Conservation (phyloP, 257 asterid species). For the Lycium ferocissimum region DNA sequence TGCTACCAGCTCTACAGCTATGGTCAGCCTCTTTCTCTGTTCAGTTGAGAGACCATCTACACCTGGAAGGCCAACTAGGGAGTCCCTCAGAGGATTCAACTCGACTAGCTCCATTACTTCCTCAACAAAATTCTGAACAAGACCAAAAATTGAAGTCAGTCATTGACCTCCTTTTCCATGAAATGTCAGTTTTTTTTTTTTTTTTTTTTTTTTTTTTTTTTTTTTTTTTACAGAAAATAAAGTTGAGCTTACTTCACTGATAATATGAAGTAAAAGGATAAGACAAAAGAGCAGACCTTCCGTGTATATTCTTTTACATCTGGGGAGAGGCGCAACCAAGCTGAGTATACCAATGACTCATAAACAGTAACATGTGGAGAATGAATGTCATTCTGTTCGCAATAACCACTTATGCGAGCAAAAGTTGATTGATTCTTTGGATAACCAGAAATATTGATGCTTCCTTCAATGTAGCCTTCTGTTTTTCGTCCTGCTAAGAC, state of each 20-base stretch:
- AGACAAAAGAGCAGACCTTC: conserved; percentile 45
- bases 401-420: conserved; percentile 86
- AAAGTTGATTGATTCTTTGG: conserved; percentile 86
- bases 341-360: conserved; percentile 81
- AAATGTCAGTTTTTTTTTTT: neutral
- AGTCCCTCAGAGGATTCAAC: conserved; percentile 66
- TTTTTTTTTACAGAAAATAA: no score
- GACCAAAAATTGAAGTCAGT: conserved; percentile 26
- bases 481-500: conserved; percentile 93
- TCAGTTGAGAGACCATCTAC: conserved; percentile 87
- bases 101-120: conserved; percentile 91
- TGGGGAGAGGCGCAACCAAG: conserved; percentile 91
- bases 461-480: conserved; percentile 78
- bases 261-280: neutral
- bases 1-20: conserved; percentile 89
- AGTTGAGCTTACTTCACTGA: neutral
- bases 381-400: conserved; percentile 91
- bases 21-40: conserved; percentile 84
- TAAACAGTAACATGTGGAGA: conserved; percentile 87
- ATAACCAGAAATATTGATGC: conserved; percentile 77
- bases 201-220: no score
- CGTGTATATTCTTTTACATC: conserved; percentile 60
- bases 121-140: conserved; percentile 76
- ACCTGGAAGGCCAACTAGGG: conserved; percentile 87
- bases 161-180: neutral